Evolutionary conservation across 1,284 basidiomycete species (phyloP), one percentile per base, ranked within the genome.

Genomic region (Sporisorium reilianum): DNA sequence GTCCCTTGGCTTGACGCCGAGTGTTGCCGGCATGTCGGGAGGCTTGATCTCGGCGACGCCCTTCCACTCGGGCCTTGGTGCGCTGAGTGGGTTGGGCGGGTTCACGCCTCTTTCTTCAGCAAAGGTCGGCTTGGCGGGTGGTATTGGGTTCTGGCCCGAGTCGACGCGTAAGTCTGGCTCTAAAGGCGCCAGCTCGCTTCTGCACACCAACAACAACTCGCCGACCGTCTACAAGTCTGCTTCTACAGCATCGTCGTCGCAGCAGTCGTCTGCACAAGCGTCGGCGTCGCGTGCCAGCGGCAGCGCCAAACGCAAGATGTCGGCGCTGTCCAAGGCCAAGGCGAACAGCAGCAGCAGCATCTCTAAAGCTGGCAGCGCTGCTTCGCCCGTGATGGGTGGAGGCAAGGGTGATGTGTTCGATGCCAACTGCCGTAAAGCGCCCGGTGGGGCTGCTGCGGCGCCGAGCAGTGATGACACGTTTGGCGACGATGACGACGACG

Each of bases 1-100:
- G n/a, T 67, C 69, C 14, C 56, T 80, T 4, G 79, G 79, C 0
- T 49, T 80, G 28, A 80, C 79, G 4, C 79, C 79, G 20, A 77
- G 69, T 42, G 71, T 80, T 14, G 74, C 77, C 0, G 32, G 42
- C 18, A 70, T 80, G 8, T 68, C 71, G 38, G 60, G 64, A 18
- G 64, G 58, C 1, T 34, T 70, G 26, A 69, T 64, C 12, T 42
- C 52, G 22, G 61, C 40, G 5, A 69, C 72, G 1, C 66, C 67
- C 0, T 71, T 75, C 60, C 63, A 70, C 32, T 64, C 64, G 10
- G 65, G 71, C 0, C 48, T 74, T 22, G 65, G 71, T 6, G 61
- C 51, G 20, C 25, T 73, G 48, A 59, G 60, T 8, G 70, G 64
- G 3, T 26, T 74, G 30, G 71, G 61, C 9, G 65, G 65, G 0